Evolutionary conservation across 345 rosid species (phyloP).

Genomic region (Dipteronia sinensis): DNA sequence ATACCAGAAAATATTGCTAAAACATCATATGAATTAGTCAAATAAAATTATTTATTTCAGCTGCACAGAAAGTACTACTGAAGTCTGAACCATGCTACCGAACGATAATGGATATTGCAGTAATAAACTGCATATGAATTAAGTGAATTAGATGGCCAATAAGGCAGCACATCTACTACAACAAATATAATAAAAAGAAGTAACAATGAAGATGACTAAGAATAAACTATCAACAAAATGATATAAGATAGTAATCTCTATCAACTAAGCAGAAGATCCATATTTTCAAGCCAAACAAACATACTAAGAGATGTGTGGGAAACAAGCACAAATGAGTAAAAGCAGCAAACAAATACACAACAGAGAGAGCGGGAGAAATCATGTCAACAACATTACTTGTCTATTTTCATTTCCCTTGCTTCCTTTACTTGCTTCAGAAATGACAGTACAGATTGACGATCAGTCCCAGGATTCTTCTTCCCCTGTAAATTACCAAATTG

Average conservation of each 20-base stretch:
- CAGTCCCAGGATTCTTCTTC: conserved; percentile 89
- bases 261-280: not conserved
- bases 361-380: not conserved
- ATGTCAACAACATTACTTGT: conserved; percentile 53
- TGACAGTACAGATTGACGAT: conserved; percentile 53
- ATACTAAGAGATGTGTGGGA: not conserved
- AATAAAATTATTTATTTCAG: not conserved
- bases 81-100: not conserved
- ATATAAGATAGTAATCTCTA: not conserved
- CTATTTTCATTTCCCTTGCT: conserved; percentile 90
- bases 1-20: conserved; percentile 5
- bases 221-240: not conserved
- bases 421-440: conserved; percentile 60
- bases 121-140: not conserved
- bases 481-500: conserved; percentile 58
- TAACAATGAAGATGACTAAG: not conserved
- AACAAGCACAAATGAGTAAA: not conserved
- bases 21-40: not conserved
- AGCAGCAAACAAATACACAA: not conserved
- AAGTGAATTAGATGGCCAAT: not conserved
- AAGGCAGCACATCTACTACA: not conserved
- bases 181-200: not conserved
- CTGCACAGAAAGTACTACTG: too few species aligned
- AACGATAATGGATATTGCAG: not conserved
- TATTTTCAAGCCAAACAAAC: not conserved